Base-by-base conservation (phyloP, 192 early-diverging fungal genomes). In the Phycomyces nitens region DNA sequence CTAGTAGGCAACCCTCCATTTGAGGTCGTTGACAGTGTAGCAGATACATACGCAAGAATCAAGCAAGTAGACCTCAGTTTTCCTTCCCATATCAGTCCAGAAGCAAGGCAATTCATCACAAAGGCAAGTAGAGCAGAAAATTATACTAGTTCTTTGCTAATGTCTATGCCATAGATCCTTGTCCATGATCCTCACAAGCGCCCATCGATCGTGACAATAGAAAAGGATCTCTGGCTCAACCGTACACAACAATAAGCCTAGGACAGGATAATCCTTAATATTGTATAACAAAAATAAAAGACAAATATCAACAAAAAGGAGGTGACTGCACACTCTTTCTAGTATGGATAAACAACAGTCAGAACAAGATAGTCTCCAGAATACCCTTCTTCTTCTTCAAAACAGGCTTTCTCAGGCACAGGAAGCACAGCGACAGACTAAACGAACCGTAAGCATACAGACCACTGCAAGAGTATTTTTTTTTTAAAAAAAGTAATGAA, bases 1-100 rank as follows among this genome's bases (percentile, higher is more conserved):
- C 70, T 97, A 11, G 90, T 92, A 15, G 96, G 96, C 0, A 76
- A 78, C 0, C 94, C 96, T 0, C 95, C 94, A 0, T 96, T 96
- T 73, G 94, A 94, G 60, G 23, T 18, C 10, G 21, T 3, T 1
- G 64, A 58, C 23, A 9, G 62, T 18, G 86, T 88, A 52, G 58
- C 64, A 27, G 80, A 79, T 53, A 97, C 95, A 0, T 98, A 94
- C 64, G 70, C 72, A 26, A 81, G 85, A 38, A 98, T 98, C 62
- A 84, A 82, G 24, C 82, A 81, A 54, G 94, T 92, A 14, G 90
- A 97, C 44, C 64, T 92, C 21, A 77, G 80, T 26, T 83, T 96
- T 51, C 96, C 96, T 3, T 79, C 86, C 0, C 74, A 84, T 74
- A 75, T 98, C 18, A 87, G 85, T 56, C 47, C 62, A 0, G 87